Conservation (phyloP, 495 filamentous ascomycete genomes). For the Hyaloscypha finlandica region DNA sequence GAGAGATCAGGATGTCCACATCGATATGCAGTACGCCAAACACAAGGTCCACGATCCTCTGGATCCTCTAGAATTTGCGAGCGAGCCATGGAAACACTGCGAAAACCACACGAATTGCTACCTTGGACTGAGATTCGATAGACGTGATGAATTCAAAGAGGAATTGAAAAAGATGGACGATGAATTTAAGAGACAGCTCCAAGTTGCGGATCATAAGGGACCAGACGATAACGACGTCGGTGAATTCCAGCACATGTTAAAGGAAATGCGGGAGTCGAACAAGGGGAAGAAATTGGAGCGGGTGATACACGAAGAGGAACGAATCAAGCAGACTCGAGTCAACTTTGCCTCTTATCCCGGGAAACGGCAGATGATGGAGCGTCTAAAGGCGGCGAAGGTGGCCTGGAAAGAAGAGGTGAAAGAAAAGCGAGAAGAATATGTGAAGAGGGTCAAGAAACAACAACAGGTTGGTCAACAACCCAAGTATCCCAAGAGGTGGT, state of each 20-base stretch:
- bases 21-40: slow-evolving; percentile 18
- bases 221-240: not conserved
- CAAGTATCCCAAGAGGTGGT: not conserved
- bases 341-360: slow-evolving; percentile 11
- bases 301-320: slow-evolving; percentile 9
- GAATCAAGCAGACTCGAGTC: slow-evolving; percentile 19
- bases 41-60: not conserved
- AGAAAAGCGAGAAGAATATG: not conserved
- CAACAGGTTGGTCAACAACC: not conserved
- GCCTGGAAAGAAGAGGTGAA: slow-evolving; percentile 18
- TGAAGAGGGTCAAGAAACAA: slow-evolving; percentile 1
- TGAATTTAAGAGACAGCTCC: slow-evolving; percentile 4
- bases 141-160: slow-evolving; percentile 3
- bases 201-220: not conserved
- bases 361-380: slow-evolving; percentile 9
- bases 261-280: not conserved
- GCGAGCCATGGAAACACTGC: slow-evolving; percentile 17
- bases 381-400: not conserved
- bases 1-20: slow-evolving; percentile 16
- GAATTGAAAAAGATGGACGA: slow-evolving; percentile 6
- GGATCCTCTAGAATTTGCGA: slow-evolving; percentile 4
- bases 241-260: not conserved
- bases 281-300: slow-evolving; percentile 1
- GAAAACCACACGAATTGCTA: slow-evolving; percentile 13
- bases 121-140: slow-evolving; percentile 13